Conservation (phyloP, 2,329 filamentous ascomycete genomes). For the Pestalotiopsis sp. region DNA sequence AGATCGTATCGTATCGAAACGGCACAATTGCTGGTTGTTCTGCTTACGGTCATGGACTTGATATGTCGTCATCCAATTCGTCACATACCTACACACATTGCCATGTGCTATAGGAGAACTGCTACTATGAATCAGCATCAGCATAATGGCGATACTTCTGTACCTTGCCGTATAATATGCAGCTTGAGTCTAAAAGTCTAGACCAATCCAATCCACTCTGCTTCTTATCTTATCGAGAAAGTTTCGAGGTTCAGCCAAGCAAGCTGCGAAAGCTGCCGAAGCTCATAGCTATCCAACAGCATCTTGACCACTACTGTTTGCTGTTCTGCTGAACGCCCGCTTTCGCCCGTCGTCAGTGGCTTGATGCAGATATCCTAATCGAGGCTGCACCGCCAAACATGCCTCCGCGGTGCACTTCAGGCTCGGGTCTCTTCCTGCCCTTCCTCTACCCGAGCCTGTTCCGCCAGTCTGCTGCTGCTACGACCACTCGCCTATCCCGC, state of each 20-base stretch:
- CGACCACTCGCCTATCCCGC: conserved; percentile 26
- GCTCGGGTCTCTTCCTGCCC: conserved; percentile 41
- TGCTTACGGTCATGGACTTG: no score
- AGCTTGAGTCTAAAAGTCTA: not conserved
- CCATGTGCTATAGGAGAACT: no score
- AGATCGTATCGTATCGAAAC: not conserved
- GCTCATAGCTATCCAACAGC: not conserved
- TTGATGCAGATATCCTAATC: not conserved
- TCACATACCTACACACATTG: no score
- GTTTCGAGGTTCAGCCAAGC: not conserved
- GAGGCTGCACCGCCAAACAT: conserved; percentile 30
- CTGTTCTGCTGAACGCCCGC: not conserved
- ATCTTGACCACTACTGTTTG: not conserved
- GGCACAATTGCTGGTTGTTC: no score
- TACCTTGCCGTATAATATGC: not conserved
- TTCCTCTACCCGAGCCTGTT: conserved; percentile 56
- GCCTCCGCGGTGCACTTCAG: conserved; percentile 42
- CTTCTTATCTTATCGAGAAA: conserved; percentile 14
- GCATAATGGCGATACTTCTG: no score
- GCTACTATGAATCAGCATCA: no score
- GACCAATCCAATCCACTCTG: not conserved
- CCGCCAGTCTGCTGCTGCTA: conserved; percentile 17
- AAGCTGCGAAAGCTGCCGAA: not conserved
- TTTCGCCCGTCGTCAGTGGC: not conserved
- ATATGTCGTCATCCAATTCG: no score